Evolutionary conservation across 805 yeast species (phyloP), one percentile per base, ranked within the genome.

Genomic region (Kuraishia molischiana): DNA sequence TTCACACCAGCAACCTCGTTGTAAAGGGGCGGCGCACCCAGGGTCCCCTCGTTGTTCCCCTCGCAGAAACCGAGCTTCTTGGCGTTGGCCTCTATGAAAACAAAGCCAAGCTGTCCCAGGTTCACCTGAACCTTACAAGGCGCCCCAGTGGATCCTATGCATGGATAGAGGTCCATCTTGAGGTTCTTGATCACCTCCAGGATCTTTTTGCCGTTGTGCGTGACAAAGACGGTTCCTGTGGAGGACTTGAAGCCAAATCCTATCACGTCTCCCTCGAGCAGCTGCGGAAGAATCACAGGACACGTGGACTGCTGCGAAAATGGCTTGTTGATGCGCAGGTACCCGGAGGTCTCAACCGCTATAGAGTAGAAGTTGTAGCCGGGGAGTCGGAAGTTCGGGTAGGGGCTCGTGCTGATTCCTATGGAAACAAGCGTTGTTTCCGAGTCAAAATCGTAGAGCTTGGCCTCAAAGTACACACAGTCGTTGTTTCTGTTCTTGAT

Each of bases 31-130:
- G 66, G 66, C 3, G 66, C 66, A 11, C 66, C 66, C 22, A 61
- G 51, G 5, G 47, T 39, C 2, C 65, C 66, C 39, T 61, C 66
- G 41, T 61, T 61, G 37, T 64, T 66, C 22, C 66, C 65, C 19
- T 75, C 69, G 41, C 76, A 69, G 44, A 74, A 74, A 4, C 79
- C 79, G 38, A 72, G 64, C 50, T 72, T 72, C 40, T 74, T 59
- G 13, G 74, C 79, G 53, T 87, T 86, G 2, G 85, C 96, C 53
- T 89, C 96, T 35, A 89, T 85, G 51, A 73, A 86, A 2, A 89
- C 95, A 59, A 75, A 87, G 2, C 96, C 97, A 40, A 77, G 69
- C 47, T 85, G 92, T 14, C 98, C 98, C 41, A 92, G 44, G 63
- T 67, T 46, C 61, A 76, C 62, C 55, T 72, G 43, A 51, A 72